Evolutionary conservation across 768 basidiomycete genomes (phyloP), one percentile per base, ranked within the genome.

Genomic region (Phaffia australis): DNA sequence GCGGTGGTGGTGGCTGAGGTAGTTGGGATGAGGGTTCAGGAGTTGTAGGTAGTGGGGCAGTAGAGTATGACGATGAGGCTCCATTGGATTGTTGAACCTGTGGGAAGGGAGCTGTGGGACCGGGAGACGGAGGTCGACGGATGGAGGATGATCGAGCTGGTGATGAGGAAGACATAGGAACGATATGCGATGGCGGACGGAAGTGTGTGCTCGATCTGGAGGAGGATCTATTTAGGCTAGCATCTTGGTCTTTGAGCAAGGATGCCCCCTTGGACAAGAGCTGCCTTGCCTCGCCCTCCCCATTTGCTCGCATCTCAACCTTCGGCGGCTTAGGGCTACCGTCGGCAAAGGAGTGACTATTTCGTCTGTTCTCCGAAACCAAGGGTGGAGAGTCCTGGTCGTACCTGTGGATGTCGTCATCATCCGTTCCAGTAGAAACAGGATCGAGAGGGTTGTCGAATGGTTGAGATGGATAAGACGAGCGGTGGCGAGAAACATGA

Each of bases 401-500:
- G 62, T 52, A 52, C 51, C 62, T 52, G 62, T 23, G 15, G 16
- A 46, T 5, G 18, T 51, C 46, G 25, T 61, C 60, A 23, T 50
- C 48, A 29, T 29, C 47, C 48, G 46, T 61, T 29, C 27, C 6
- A 61, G 23, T 84, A 80, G 77, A 70, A 64, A 32, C 77, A 74
- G 58, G 86, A 87, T 2, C 72, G 73, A 65, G 76, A 72, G 23
- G 72, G 50, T 6, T 63, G 69, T 65, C 65, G 68, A 27, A 30
- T 74, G 69, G 85, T 86, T 75, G 75, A 77, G 61, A 69, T 69
- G 69, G 83, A 81, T 63, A 75, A 76, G 69, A 73, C 72, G 60
- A 81, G 82, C 69, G 82, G 80, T 56, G 78, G 84, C 77, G 85
- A 84, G 19, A 65, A 68, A 51, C 76, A 74, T 54, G 77, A 85